Evolutionary conservation across 2,329 filamentous ascomycete species (phyloP).

Genomic region (Cordyceps sp.): DNA sequence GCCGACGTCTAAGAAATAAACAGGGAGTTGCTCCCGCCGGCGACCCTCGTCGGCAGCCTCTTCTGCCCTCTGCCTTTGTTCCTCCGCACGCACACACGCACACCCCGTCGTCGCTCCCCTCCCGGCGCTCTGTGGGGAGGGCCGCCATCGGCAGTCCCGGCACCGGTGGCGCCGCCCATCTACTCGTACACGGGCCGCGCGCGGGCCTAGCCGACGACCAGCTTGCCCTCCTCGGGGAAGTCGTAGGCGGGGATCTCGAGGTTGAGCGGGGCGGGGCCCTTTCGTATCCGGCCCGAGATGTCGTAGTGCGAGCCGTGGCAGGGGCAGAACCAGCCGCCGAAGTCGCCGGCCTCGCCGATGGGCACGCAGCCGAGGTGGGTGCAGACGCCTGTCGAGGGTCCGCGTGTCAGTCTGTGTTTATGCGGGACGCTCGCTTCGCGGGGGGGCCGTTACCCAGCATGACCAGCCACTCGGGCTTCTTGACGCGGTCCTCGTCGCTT

Average conservation of each 20-base stretch:
- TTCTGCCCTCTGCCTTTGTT: too few relatives aligned
- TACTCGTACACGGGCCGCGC: conserved; percentile 7
- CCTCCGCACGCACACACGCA: too few relatives aligned
- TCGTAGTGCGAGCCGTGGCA: conserved; percentile 99
- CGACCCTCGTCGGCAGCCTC: too few relatives aligned
- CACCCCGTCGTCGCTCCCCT: too few relatives aligned
- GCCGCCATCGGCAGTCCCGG: too few relatives aligned
- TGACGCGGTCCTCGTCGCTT: conserved; percentile 77
- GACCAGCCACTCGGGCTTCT: conserved; percentile 97
- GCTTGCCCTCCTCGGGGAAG: conserved; percentile 76
- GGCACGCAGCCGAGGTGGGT: conserved; percentile 98
- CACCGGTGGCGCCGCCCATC: not conserved
- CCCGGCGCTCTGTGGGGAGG: too few relatives aligned
- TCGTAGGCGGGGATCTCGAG: conserved; percentile 87
- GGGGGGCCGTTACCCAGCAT: conserved; percentile 98
- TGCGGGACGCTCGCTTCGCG: too few relatives aligned
- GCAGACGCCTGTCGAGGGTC: conserved; percentile 60
- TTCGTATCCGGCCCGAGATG: conserved; percentile 95
- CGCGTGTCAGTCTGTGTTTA: not conserved
- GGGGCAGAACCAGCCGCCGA: conserved; percentile 98
- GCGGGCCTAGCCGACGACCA: conserved; percentile 72
- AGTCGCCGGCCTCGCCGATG: conserved; percentile 97
- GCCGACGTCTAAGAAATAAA: too few relatives aligned
- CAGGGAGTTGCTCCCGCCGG: too few relatives aligned
- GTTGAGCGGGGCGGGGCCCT: conserved; percentile 93